phyloP scores from a whole-genome alignment of 2,329 filamentous ascomycete species.

The Botrytis elliptica region DNA sequence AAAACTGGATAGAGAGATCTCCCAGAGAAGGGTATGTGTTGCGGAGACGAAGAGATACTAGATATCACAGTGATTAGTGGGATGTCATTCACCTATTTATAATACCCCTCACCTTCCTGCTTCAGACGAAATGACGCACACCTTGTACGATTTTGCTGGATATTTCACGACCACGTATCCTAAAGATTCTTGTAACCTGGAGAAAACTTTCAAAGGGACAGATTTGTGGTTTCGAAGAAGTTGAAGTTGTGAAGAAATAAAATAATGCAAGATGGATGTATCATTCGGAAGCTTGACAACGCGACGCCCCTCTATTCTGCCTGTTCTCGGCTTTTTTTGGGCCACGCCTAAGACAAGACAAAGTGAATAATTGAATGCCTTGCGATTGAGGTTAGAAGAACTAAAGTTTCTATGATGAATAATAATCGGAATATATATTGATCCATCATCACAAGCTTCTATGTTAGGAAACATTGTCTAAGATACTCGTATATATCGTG shows the following conservation, averaged over 20 bases:
- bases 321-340: conserved; percentile 14
- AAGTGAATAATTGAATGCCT: background rate
- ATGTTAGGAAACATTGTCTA: background rate
- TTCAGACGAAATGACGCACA: conserved; percentile 21
- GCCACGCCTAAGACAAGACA: background rate
- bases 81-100: conserved; percentile 20
- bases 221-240: background rate
- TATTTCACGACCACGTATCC: conserved; percentile 19
- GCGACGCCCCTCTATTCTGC: conserved; percentile 19
- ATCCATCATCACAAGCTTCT: background rate
- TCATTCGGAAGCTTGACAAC: conserved; percentile 15
- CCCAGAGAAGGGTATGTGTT: background rate
- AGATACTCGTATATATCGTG: background rate
- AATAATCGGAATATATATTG: background rate
- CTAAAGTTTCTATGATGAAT: background rate
- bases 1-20: background rate
- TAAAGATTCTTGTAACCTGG: background rate
- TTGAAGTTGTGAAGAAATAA: background rate
- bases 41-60: background rate
- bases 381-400: conserved; percentile 13
- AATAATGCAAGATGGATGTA: conserved; percentile 15
- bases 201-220: conserved; percentile 6
- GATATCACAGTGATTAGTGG: conserved; percentile 18
- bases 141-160: conserved; percentile 3
- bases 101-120: conserved; percentile 21